Evolutionary conservation across 495 filamentous ascomycete genomes (phyloP), one percentile per base, ranked within the genome.

Genomic region (Daldinia vernicosa): DNA sequence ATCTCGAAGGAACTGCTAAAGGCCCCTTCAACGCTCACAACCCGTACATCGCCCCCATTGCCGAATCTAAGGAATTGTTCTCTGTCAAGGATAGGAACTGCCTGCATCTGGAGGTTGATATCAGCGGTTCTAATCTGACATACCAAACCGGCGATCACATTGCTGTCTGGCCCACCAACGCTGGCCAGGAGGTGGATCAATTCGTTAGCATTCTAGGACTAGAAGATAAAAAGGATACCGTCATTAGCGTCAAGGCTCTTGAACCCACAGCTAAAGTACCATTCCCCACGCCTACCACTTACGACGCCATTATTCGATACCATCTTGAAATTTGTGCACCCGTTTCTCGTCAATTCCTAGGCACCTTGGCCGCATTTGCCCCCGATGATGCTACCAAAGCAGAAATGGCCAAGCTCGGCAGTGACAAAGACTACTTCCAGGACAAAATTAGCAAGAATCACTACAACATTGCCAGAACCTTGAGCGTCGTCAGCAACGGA

Each of bases 101-200:
- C 77, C 81, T 99, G 72, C 95, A 99, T 79, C 91, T 98, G 90
- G 95, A 99, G 80, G 90, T 99, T 72, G 92, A 95, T 78, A 87
- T 99, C 76, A 89, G 89, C 67, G 91, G 88, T 67, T 96, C 94
- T 60, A 93, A 92, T 71, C 83, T 98, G 57, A 88, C 86, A 50
- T 99, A 99, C 81, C 93, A 95, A 76, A 98, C 96, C 37, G 95
- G 95, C 75, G 95, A 99, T 77, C 95, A 99, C 81, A 90, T 99
- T 72, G 95, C 95, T 40, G 81, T 99, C 70, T 99, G 95, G 95
- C 95, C 95, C 12, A 98, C 94, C 14, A 99, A 99, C 78, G 86
- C 95, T 37, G 96, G 95, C 53, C 88, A 86, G 64, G 95, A 98
- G 79, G 95, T 98, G 26, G 92, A 98, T 74, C 89, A 93, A 39